Conservation (phyloP, 164 flowering plant genomes). For the Macadamia tetraphylla region DNA sequence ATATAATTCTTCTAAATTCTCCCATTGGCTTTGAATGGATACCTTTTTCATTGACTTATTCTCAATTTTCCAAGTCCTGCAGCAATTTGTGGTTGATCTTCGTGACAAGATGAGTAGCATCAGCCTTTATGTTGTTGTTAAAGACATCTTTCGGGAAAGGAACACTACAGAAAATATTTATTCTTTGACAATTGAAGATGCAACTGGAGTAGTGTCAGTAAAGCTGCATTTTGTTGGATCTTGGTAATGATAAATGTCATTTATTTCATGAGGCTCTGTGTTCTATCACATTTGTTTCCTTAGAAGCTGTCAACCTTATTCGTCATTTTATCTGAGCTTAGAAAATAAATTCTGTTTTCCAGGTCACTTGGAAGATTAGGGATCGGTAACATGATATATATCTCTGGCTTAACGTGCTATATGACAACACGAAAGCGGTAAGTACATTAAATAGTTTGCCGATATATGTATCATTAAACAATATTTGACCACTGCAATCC, state of each 20-base stretch:
- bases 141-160: constrained; percentile 41
- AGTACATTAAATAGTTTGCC: constrained; percentile 11
- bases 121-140: constrained; percentile 78
- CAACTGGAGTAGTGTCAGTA: constrained; percentile 57
- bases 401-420: constrained; percentile 74
- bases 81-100: constrained; percentile 76
- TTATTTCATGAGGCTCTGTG: not conserved
- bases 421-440: constrained; percentile 47
- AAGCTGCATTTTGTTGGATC: constrained; percentile 62
- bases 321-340: not conserved
- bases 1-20: too few relatives aligned
- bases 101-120: constrained; percentile 83
- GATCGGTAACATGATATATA: constrained; percentile 64
- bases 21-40: too few relatives aligned
- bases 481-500: not conserved
- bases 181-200: constrained; percentile 59
- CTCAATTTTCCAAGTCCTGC: constrained; percentile 39
- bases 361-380: constrained; percentile 89
- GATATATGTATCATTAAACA: not conserved
- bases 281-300: not conserved
- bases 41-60: not conserved
- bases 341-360: constrained; percentile 17
- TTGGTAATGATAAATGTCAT: constrained; percentile 42
- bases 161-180: constrained; percentile 32
- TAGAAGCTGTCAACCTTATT: not conserved